Base-by-base conservation (phyloP, 2,329 filamentous ascomycete genomes). In the Cladophialophora exuberans region DNA sequence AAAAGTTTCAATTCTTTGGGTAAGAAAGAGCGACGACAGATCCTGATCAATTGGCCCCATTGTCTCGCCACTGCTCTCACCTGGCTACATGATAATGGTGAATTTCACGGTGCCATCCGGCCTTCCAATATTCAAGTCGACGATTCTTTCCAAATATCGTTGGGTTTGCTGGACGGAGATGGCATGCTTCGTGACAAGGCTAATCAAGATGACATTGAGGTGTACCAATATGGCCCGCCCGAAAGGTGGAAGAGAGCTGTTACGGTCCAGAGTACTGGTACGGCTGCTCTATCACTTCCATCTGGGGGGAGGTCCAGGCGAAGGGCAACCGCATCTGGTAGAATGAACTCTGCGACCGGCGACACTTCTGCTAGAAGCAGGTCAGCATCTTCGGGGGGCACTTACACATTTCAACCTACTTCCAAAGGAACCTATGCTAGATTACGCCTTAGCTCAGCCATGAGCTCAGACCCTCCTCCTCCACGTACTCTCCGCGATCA, bases 41-140 rank as follows among this genome's bases (percentile, higher is more conserved):
- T 67, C 1, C 57, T 78, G 30, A 65, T 78, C 41, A 72, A 71
- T 49, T 78, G 76, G 76, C 73, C 74, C 13, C 74, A 77, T 58
- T 78, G 76, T 60, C 68, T 86, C 6, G 73, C 76, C 1, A 80
- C 81, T 60, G 81, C 79, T 1, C 60, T 85, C 17, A 75, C 80
- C 5, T 83, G 78, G 62, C 69, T 85, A 1, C 83, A 86, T 63
- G 73, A 76, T 7, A 78, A 77, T 25, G 80, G 79, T 2, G 75
- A 79, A 23, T 72, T 72, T 10, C 83, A 86, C 62, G 77, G 79
- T 22, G 76, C 76, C 1, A 83, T 86, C 54, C 74, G 79, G 13
- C 83, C 83, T 1, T 83, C 81, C 2, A 85, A 83, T 57, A 79
- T 86, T 36, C 71, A 83, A 28, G 72, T 86, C 52, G 79, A 84